A percentile compares a stretch with the other conserved stretches of the same genome.
These are phyloP conservation scores for Rhodamnia rubescens DNA, from an alignment of 345 rosid genomes.

Conservation along the genomic window DNA sequence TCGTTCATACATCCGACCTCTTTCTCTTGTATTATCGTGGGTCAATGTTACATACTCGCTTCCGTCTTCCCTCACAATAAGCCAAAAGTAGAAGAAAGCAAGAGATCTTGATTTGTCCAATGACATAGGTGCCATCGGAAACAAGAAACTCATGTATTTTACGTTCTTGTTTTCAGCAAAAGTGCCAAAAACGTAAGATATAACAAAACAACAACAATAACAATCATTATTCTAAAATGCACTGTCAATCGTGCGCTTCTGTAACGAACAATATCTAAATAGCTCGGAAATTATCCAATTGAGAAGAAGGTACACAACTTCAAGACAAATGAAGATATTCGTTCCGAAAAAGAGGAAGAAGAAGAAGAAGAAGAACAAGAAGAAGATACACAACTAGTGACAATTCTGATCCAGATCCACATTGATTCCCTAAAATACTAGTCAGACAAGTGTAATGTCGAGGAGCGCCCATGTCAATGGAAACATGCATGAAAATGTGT, in stretches of 20 bases:
- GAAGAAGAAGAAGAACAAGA: not conserved
- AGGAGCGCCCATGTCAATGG: not conserved
- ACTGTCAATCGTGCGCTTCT: not conserved
- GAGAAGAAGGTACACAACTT: not conserved
- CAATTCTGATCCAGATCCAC: not conserved
- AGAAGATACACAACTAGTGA: not conserved
- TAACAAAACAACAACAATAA: no score
- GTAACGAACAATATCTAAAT: not conserved
- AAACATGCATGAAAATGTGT: not conserved
- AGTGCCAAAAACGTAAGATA: not conserved
- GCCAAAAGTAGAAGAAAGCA: not conserved
- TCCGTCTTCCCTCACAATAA: not conserved
- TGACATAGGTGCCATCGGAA: not conserved
- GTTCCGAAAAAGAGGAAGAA: not conserved
- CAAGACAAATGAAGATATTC: no score
- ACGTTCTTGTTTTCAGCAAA: not conserved
- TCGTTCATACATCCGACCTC: not conserved
- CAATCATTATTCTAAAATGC: not conserved
- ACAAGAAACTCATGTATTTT: not conserved
- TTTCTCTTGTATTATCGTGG: not conserved
- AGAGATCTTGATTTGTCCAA: not conserved
- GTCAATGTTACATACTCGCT: not conserved
- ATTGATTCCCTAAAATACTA: not conserved
- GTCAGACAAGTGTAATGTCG: not conserved
- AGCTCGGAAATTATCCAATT: not conserved